Conservation (phyloP, 768 basidiomycete species). For the Gloeopeniophorella convolvens region DNA sequence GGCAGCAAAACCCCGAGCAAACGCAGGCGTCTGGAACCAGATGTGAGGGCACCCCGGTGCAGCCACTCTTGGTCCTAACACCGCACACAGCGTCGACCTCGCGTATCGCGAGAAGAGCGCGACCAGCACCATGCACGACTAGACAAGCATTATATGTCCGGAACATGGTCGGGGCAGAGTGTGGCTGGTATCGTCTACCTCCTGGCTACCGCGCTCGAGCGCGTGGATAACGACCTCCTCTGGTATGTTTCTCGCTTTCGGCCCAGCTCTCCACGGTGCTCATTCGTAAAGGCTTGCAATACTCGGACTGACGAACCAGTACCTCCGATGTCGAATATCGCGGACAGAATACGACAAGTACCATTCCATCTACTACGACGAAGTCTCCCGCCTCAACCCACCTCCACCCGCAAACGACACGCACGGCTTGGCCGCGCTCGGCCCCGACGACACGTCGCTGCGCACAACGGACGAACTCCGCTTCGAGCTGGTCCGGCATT, state of each 20-base stretch:
- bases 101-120: conserved; percentile 67
- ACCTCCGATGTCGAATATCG: conserved; percentile 81
- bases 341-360: conserved; percentile 78
- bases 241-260: conserved; percentile 50
- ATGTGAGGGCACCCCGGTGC: conserved; percentile 20
- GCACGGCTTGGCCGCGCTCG: conserved; percentile 44
- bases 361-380: conserved; percentile 77
- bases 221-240: conserved; percentile 88
- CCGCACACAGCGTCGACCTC: conserved; percentile 37
- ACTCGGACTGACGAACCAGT: conserved; percentile 90
- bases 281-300: conserved; percentile 69
- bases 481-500: conserved; percentile 93
- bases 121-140: conserved; percentile 55
- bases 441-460: conserved; percentile 81
- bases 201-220: conserved; percentile 83
- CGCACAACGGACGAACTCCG: conserved; percentile 83
- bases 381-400: conserved; percentile 87
- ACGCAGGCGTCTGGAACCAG: conserved; percentile 43
- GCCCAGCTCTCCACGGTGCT: neutral
- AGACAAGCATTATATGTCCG: conserved; percentile 76
- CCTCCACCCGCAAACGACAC: conserved; percentile 38
- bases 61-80: conserved; percentile 1
- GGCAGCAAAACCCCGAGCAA: conserved; percentile 14
- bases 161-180: conserved; percentile 85
- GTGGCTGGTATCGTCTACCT: conserved; percentile 85